phyloP scores from a whole-genome alignment of 73 alveolate species.

The Urostyla sp. region DNA sequence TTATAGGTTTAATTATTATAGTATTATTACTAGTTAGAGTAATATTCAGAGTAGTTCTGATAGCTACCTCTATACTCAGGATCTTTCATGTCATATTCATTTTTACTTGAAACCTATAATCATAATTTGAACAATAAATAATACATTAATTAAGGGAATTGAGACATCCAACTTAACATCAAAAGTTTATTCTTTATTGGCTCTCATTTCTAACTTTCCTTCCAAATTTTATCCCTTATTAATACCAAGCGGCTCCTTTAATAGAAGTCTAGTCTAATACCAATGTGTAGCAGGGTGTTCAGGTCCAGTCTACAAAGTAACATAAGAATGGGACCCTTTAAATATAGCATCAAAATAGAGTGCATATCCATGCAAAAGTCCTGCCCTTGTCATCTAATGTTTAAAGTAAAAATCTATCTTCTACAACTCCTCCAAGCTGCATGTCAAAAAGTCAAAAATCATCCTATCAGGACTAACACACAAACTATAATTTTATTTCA shows the following conservation, averaged over 20 bases:
- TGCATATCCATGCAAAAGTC: constrained; percentile 82
- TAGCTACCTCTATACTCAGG: constrained; percentile 62
- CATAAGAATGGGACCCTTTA: constrained; percentile 68
- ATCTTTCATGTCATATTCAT: constrained; percentile 54
- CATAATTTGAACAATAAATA: neutral
- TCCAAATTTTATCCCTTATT: constrained; percentile 84
- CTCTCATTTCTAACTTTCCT: constrained; percentile 77
- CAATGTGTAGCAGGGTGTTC: constrained; percentile 79
- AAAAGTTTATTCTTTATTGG: constrained; percentile 47
- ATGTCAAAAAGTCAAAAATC: constrained; percentile 69
- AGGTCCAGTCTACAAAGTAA: constrained; percentile 78
- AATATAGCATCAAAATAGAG: constrained; percentile 91
- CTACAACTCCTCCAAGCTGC: constrained; percentile 64
- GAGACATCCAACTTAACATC: constrained; percentile 30
- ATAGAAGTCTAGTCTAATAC: constrained; percentile 85
- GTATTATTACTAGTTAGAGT: neutral
- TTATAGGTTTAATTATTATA: neutral
- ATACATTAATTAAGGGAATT: constrained; percentile 46
- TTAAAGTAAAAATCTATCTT: constrained; percentile 63
- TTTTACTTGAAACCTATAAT: neutral
- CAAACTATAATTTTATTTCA: constrained; percentile 16
- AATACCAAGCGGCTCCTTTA: constrained; percentile 83
- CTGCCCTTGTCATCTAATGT: constrained; percentile 53
- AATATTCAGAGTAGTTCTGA: constrained; percentile 5
- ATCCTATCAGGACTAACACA: constrained; percentile 31